Base-by-base conservation (phyloP, 345 rosid genomes). In the Carallia brachiata region DNA sequence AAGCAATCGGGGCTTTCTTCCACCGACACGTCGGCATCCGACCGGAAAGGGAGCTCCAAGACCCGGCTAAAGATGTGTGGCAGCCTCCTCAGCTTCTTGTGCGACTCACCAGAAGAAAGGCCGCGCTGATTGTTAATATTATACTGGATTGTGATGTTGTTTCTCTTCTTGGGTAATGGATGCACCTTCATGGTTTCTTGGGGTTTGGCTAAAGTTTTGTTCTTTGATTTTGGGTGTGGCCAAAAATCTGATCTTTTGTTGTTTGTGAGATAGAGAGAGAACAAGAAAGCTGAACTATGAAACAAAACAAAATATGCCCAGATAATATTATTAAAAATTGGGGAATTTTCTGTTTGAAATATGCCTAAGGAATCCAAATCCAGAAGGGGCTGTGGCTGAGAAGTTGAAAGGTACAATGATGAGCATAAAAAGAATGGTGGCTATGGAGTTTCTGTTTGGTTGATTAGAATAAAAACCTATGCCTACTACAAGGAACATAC, bases 31-130 rank as follows among this genome's bases (percentile, higher is more conserved):
- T 92, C 93, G 15, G 97, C 97, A 52, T 92, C 92, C 9, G 98
- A 87, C 77, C 96, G 78, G 74, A 95, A 89, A 15, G 99, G 99
- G 0, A 92, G 92, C 85, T 95, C 97, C 28, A 95, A 81, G 47
- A 90, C 91, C 67, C 98, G 91, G 84, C 84, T 84, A 81, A 92
- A 92, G 71, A 95, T 88, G 75, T 95, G 99, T 55, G 98, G 99
- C 23, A 95, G 82, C 71, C 96, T 78, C 66, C 92, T 84, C 60
- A 95, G 98, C 75, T 84, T 95, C 88, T 95, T 95, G 59, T 87
- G 85, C 61, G 86, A 81, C 39, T 82, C 86, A 44, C 40, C 56
- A 7, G 83, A 69, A 0, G 71, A 63, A 8, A 76, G 78, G 63
- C 72, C 71, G 72, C 85, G 30, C 16, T 52, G 70, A 34, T 78